Percentiles rank a stretch among this genome's conserved stretches.
These are phyloP conservation scores for Daedalea quercina DNA, from an alignment of 768 basidiomycete species.

Conservation along the genomic window DNA sequence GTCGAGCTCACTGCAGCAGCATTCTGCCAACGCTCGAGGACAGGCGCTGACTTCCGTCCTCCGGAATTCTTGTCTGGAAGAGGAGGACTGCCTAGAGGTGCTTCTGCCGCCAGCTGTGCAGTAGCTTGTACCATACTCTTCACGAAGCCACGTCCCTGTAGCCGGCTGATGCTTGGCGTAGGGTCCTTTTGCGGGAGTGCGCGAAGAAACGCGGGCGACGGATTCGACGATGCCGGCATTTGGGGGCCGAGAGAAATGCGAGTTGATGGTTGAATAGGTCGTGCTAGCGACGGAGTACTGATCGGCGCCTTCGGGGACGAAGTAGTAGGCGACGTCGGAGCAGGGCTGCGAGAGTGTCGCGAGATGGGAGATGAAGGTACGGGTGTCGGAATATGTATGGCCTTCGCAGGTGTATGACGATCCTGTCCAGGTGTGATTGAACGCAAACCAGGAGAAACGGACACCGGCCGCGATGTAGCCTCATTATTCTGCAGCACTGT, in stretches of 20 bases:
- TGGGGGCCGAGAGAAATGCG: slow-evolving; percentile 39
- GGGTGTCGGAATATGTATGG: not conserved
- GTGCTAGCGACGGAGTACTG: slow-evolving; percentile 34
- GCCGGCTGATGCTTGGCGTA: slow-evolving; percentile 74
- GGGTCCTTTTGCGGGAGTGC: slow-evolving; percentile 55
- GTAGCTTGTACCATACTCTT: slow-evolving; percentile 76
- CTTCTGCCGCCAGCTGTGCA: slow-evolving; percentile 36
- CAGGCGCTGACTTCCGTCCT: slow-evolving; percentile 32
- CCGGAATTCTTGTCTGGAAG: slow-evolving; percentile 28
- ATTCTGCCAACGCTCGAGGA: slow-evolving; percentile 66
- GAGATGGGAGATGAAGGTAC: slow-evolving; percentile 10
- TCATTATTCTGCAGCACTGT: not conserved
- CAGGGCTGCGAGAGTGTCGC: slow-evolving; percentile 15
- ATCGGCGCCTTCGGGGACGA: slow-evolving; percentile 20
- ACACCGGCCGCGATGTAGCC: not conserved
- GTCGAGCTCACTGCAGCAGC: slow-evolving; percentile 30
- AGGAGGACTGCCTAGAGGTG: slow-evolving; percentile 28
- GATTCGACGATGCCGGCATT: slow-evolving; percentile 34
- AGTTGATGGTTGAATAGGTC: slow-evolving; percentile 45
- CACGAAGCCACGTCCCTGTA: slow-evolving; percentile 84
- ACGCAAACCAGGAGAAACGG: not conserved
- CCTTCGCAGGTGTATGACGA: not conserved
- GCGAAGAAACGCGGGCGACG: slow-evolving; percentile 57
- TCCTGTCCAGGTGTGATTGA: not conserved
- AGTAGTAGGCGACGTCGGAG: slow-evolving; percentile 14